Evolutionary conservation across 441 rosid species (phyloP).

Genomic region (Omphalea diandra): DNA sequence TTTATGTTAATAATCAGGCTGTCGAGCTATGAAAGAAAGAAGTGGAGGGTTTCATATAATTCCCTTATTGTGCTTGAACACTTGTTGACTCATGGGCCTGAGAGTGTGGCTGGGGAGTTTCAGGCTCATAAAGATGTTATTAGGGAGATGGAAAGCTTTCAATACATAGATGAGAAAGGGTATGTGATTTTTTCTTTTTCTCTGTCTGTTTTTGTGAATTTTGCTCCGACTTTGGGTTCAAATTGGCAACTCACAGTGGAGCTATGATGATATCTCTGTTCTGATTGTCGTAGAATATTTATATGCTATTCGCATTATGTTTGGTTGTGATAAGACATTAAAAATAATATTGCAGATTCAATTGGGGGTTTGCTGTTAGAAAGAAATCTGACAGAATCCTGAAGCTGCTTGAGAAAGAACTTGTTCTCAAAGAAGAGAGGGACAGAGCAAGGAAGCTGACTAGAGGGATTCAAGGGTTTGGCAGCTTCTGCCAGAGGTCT

Average conservation of each 20-base stretch:
- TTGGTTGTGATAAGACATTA: neutral
- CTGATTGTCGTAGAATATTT: neutral
- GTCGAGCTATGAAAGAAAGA: constrained; percentile 62
- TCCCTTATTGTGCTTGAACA: constrained; percentile 72
- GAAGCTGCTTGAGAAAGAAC: constrained; percentile 63
- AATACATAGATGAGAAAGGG: constrained; percentile 86
- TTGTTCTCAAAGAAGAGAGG: constrained; percentile 70
- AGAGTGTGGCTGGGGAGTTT: constrained; percentile 78
- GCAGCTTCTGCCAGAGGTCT: constrained; percentile 59
- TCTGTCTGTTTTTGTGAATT: too few species aligned
- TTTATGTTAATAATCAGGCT: constrained; percentile 43
- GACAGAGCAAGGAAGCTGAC: constrained; percentile 74
- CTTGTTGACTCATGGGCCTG: constrained; percentile 92
- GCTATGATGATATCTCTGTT: neutral
- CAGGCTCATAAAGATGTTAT: constrained; percentile 56
- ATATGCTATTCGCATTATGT: neutral
- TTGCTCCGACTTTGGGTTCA: too few species aligned
- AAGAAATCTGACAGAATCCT: constrained; percentile 70
- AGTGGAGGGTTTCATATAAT: constrained; percentile 80
- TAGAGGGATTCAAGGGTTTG: constrained; percentile 85
- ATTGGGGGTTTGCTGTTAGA: constrained; percentile 86
- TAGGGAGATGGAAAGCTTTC: constrained; percentile 53
- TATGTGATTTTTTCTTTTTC: constrained; percentile 24
- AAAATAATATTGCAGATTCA: constrained; percentile 48
- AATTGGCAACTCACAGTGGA: too few species aligned